Evolutionary conservation across 2,329 filamentous ascomycete species (phyloP).

Genomic region (Scedosporium boydii): DNA sequence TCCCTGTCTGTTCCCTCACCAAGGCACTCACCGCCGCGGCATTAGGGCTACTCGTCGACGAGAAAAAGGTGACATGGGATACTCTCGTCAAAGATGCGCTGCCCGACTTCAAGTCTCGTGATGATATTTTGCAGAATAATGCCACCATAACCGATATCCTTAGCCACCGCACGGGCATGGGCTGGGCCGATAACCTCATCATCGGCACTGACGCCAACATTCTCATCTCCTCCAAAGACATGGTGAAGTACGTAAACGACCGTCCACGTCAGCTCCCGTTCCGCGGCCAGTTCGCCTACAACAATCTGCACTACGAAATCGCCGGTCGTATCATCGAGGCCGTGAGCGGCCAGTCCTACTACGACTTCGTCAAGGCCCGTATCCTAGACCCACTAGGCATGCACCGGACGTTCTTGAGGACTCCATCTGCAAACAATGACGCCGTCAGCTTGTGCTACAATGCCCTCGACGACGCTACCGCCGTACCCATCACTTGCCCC

Average conservation of each 20-base stretch:
- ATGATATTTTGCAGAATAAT: slow-evolving; percentile 10
- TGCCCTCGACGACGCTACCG: neutral
- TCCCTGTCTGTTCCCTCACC: slow-evolving; percentile 16
- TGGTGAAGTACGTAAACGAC: slow-evolving; percentile 3
- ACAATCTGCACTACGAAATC: slow-evolving; percentile 16
- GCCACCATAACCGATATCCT: slow-evolving; percentile 17
- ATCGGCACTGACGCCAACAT: slow-evolving; percentile 7
- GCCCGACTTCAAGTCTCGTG: slow-evolving; percentile 13
- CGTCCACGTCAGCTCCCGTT: neutral
- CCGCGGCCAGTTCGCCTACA: slow-evolving; percentile 14
- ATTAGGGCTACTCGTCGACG: slow-evolving; percentile 16
- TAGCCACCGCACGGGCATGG: slow-evolving; percentile 15
- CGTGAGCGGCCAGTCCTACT: slow-evolving; percentile 13
- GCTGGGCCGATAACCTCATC: slow-evolving; percentile 9
- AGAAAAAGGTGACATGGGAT: slow-evolving; percentile 15
- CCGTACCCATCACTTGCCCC: neutral
- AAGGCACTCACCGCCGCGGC: slow-evolving; percentile 18
- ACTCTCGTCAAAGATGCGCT: slow-evolving; percentile 14
- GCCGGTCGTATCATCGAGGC: slow-evolving; percentile 14
- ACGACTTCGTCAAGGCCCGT: slow-evolving; percentile 13
- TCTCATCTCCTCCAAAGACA: neutral
- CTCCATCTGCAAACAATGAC: neutral
- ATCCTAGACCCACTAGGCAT: slow-evolving; percentile 18
- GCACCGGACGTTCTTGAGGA: slow-evolving; percentile 12
- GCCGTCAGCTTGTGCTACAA: neutral